These are phyloP conservation scores for Alternaria panax DNA, from an alignment of 2,329 filamentous ascomycete genomes.

Conservation along the genomic window DNA sequence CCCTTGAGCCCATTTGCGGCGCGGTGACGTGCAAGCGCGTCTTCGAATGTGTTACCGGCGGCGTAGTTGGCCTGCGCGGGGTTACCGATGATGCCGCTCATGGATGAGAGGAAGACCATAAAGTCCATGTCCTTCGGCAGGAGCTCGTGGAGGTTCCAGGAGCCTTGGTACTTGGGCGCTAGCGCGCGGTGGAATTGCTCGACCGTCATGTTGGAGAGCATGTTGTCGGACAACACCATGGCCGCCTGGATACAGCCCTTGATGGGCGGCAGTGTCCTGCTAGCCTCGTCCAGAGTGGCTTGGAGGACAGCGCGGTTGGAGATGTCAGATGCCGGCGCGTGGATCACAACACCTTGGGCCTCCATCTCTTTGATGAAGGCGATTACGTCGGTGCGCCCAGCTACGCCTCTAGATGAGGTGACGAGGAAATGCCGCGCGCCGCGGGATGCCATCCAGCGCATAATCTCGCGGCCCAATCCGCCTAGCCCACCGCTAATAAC, in stretches of 20 bases:
- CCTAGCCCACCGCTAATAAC: conserved; percentile 39
- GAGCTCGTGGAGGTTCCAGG: conserved; percentile 34
- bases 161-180: conserved; percentile 11
- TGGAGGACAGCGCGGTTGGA: conserved; percentile 22
- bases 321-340: conserved; percentile 28
- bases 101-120: conserved; percentile 29
- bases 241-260: conserved; percentile 24
- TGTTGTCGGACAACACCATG: conserved; percentile 19
- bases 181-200: conserved; percentile 1
- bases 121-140: conserved; percentile 22
- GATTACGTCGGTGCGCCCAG: conserved; percentile 17
- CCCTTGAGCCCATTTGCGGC: conserved; percentile 10
- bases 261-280: conserved; percentile 22
- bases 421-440: conserved; percentile 37
- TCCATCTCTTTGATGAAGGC: conserved; percentile 24
- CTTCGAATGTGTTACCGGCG: conserved; percentile 21
- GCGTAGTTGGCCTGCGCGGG: conserved; percentile 31
- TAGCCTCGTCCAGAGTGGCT: conserved; percentile 9
- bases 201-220: conserved; percentile 13
- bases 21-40: conserved; percentile 13
- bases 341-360: conserved; percentile 20
- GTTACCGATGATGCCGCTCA: conserved; percentile 24
- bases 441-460: conserved; percentile 33
- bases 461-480: conserved; percentile 38
- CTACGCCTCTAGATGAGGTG: conserved; percentile 29